Base-by-base conservation (phyloP, 2,329 filamentous ascomycete species). In the Geosmithia morbida region DNA sequence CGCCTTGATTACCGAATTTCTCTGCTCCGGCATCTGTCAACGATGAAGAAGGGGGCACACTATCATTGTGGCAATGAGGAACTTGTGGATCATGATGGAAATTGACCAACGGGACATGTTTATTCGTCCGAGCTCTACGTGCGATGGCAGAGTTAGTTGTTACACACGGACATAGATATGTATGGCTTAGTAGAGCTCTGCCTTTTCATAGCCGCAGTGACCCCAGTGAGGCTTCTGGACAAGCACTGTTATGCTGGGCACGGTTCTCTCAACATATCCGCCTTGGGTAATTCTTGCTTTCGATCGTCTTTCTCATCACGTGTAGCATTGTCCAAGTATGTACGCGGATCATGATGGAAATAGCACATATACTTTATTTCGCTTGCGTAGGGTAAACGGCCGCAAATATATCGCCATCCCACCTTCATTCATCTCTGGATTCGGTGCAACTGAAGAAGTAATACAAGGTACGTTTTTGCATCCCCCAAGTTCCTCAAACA, bases 71-170 rank as follows among this genome's bases (percentile, higher is more conserved):
- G 54, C 57, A 2, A 52, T 57, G 0, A 57, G 46, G n/a, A 57
- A 59, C 2, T 52, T 46, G 29, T 57, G 54, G n/a, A 56, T 52
- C 46, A 55, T 49, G 19, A 51, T 52, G 11, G 53, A 54, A 59
- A 48, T 47, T 54, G 56, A 0, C 56, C 54, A 0, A 51, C 54
- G 0, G 53, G 52, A 2, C 45, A 40, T 2, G 52, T 53, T 44
- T 56, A 54, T 20, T 59, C 56, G 20, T 59, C 52, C 0, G 59
- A 46, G 1, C 54, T 37, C 33, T 42, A 2, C 54, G 45, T 19
- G 61, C 58, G 10, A 57, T 54, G 7, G 53, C 26, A 0, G 11
- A 13, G 11, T 37, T 37, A 37, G 33, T 26, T 8, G 22, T 26
- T 26, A 26, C 22, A 26, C 22, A 26, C 33, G n/a, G n/a, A n/a